Percentiles rank a stretch among this genome's conserved stretches.
phyloP scores from a whole-genome alignment of 1,284 basidiomycete genomes.

The Leccinum variabile region DNA sequence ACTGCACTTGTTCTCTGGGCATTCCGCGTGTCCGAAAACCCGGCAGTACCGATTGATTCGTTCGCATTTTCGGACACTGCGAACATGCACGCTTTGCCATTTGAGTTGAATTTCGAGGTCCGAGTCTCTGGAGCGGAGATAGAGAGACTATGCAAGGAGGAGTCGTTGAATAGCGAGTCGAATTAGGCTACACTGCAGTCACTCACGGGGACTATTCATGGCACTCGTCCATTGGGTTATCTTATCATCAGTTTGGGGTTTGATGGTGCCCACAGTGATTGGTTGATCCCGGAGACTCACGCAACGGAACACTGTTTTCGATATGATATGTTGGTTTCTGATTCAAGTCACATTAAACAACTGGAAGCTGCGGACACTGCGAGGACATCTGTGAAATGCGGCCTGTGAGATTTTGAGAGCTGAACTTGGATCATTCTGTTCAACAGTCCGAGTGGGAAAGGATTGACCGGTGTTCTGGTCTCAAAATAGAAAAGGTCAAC shows the following conservation, averaged over 20 bases:
- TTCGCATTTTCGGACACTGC: constrained; percentile 22
- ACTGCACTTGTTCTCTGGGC: constrained; percentile 29
- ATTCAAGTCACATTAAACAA: neutral
- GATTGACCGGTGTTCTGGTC: too few relatives aligned
- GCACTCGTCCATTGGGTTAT: neutral
- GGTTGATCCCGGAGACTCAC: neutral
- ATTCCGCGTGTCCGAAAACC: constrained; percentile 24
- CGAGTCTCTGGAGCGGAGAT: constrained; percentile 11
- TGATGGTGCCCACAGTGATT: neutral
- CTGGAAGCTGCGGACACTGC: too few relatives aligned
- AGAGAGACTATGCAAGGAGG: constrained; percentile 11
- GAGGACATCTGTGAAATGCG: too few relatives aligned
- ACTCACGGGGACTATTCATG: neutral
- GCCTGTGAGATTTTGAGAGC: too few relatives aligned
- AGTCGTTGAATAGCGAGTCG: neutral
- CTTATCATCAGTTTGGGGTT: neutral
- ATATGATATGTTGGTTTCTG: neutral
- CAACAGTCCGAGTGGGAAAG: too few relatives aligned
- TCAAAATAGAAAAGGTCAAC: too few relatives aligned
- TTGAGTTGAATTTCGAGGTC: constrained; percentile 19
- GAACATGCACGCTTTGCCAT: constrained; percentile 16
- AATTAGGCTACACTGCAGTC: neutral
- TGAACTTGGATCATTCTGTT: too few relatives aligned
- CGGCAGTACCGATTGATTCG: constrained; percentile 25
- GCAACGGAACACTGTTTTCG: neutral